Base-by-base conservation (phyloP, 805 yeast genomes). In the Zygoascus ofunaensis region DNA sequence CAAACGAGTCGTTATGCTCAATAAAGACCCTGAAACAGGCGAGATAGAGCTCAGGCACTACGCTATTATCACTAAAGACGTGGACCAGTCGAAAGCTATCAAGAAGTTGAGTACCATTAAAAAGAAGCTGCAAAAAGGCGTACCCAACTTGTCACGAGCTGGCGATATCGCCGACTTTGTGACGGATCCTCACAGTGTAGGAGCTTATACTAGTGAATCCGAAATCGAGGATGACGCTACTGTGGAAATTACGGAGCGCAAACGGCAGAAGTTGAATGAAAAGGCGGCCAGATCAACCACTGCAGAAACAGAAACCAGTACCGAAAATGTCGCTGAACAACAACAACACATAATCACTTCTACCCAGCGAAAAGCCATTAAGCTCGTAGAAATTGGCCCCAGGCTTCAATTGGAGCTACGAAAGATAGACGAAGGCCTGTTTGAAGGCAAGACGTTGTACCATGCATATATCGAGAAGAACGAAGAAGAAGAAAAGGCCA, bases 321-420 rank as follows among this genome's bases (percentile, higher is more conserved):
- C 52, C 41, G n/a, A n/a, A n/a, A n/a, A n/a, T n/a, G 39, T 12
- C 26, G 10, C 41, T n/a, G 26, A 36, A 8, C 24, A 18, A 19
- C 26, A 5, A 21, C 23, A 36, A 12, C 30, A 26, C 10, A 12
- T 26, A 7, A 26, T 26, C 7, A 50, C 49, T n/a, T 47, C 50
- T 35, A 55, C 59, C 41, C 69, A 66, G 43, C 87, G 87, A 64
- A 77, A 84, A 56, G 97, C 98, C 1, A 85, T 92, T 54, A 89
- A 87, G 61, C 70, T 92, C 41, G 85, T 90, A 1, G 98, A 92
- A 63, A 68, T 90, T 40, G 98, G 98, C 0, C 98, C 98, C 32
- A 74, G 98, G 52, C 65, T 92, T 63, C 77, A 76, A 53, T 68
- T 92, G 63, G 70, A 78, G 42, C 68, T 92, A 46, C 68, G 82